Percentiles rank a stretch among this genome's conserved stretches.
Evolutionary conservation across 345 rosid genomes (phyloP).

Genomic region (Citrus unshiu): DNA sequence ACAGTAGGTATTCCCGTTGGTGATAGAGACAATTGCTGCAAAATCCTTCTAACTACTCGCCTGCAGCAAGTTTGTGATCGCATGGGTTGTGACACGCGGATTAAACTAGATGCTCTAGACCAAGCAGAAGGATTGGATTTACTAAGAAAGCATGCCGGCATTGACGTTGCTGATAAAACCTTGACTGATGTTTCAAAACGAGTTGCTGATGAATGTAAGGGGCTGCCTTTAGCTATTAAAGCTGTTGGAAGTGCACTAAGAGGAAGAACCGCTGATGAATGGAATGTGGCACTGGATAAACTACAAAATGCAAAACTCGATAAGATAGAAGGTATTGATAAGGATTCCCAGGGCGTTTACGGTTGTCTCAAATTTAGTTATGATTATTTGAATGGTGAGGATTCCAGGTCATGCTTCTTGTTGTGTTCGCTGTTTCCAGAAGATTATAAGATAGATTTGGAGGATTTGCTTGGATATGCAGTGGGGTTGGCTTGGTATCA

Average conservation of each 20-base stretch:
- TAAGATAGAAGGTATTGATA: not conserved
- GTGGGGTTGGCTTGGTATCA: not conserved
- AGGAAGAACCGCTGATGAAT: not conserved
- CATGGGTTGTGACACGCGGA: not conserved
- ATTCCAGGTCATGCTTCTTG: not conserved
- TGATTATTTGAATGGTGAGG: not conserved
- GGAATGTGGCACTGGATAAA: not conserved
- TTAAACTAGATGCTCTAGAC: too few species aligned
- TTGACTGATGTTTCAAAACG: not conserved
- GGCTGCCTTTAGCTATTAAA: not conserved
- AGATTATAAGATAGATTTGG: not conserved
- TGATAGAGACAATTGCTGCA: not conserved
- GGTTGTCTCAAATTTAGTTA: not conserved
- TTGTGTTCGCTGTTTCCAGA: slow-evolving; percentile 14
- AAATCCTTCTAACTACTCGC: not conserved
- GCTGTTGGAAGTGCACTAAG: not conserved
- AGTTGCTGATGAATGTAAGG: not conserved
- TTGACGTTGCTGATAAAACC: not conserved
- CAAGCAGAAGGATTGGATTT: not conserved
- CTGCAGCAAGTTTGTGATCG: not conserved
- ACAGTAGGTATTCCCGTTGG: not conserved
- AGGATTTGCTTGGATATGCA: not conserved
- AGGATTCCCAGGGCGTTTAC: not conserved
- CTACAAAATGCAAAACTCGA: not conserved
- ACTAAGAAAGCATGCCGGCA: not conserved